These are phyloP conservation scores for Globisporangium polare DNA, from an alignment of 352 stramenopile species.

Conservation along the genomic window DNA sequence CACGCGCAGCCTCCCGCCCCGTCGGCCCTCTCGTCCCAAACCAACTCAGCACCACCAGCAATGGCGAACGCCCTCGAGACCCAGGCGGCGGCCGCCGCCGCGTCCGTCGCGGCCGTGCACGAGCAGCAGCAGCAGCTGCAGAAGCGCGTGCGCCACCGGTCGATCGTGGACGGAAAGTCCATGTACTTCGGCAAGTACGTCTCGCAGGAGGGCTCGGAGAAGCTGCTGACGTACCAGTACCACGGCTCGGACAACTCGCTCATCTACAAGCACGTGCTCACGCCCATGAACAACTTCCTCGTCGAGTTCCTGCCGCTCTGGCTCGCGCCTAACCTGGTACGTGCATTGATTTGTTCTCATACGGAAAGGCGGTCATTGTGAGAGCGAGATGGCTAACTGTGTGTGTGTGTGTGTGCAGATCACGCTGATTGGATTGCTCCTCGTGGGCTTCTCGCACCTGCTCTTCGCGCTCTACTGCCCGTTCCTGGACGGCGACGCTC, in stretches of 20 bases:
- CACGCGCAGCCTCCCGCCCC: background rate
- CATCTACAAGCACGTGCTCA: conserved; percentile 86
- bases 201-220: conserved; percentile 78
- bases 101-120: conserved; percentile 19
- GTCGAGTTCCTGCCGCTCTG: conserved; percentile 73
- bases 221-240: conserved; percentile 85
- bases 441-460: conserved; percentile 57
- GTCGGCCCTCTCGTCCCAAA: too few species aligned
- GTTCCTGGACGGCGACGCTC: conserved; percentile 63
- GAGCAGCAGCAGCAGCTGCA: conserved; percentile 38
- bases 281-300: conserved; percentile 83
- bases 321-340: conserved; percentile 76
- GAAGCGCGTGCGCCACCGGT: conserved; percentile 71
- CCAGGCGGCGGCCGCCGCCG: conserved; percentile 4
- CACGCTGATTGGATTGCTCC: conserved; percentile 65
- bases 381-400: background rate
- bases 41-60: background rate
- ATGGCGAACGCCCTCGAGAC: conserved; percentile 13
- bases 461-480: conserved; percentile 71
- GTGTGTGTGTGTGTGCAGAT: conserved; percentile 34
- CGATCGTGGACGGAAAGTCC: conserved; percentile 65
- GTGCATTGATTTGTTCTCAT: conserved; percentile 4
- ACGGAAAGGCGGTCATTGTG: background rate
- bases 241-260: conserved; percentile 83
- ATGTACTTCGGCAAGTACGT: conserved; percentile 90